Percentiles rank a stretch among this genome's conserved stretches.
phyloP scores from a whole-genome alignment of 345 rosid species.

The Eutrema heterophyllum region DNA sequence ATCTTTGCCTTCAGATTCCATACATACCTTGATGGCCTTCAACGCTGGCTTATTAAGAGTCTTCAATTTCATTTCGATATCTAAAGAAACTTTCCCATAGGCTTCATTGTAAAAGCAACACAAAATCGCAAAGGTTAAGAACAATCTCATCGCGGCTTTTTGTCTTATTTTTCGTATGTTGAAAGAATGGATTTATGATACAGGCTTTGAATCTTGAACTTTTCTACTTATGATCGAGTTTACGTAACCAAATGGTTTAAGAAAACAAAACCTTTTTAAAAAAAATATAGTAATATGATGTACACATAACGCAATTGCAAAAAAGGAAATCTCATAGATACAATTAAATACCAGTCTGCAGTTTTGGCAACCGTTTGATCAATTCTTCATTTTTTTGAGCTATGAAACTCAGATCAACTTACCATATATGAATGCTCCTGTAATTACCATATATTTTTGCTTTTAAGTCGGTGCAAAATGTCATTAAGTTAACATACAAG shows the following conservation, averaged over 20 bases:
- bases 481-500: not conserved
- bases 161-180: not conserved
- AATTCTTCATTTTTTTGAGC: not conserved
- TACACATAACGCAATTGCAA: not conserved
- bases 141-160: not conserved
- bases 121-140: not conserved
- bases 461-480: not conserved
- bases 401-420: not conserved
- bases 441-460: not conserved
- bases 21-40: slow-evolving; percentile 35
- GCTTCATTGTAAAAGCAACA: slow-evolving; percentile 2
- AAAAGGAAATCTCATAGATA: not conserved
- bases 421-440: not conserved
- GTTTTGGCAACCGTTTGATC: slow-evolving; percentile 1
- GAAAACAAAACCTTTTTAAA: too few relatives aligned
- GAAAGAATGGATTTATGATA: not conserved
- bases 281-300: not conserved
- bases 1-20: not conserved
- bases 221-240: not conserved
- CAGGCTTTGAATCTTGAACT: not conserved
- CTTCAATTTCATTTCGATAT: slow-evolving; percentile 35
- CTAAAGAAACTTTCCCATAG: slow-evolving; percentile 2
- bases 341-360: not conserved
- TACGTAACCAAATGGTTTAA: not conserved
- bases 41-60: slow-evolving; percentile 46